phyloP scores from a whole-genome alignment of 768 basidiomycete species.

The Tylopilus intermedius region DNA sequence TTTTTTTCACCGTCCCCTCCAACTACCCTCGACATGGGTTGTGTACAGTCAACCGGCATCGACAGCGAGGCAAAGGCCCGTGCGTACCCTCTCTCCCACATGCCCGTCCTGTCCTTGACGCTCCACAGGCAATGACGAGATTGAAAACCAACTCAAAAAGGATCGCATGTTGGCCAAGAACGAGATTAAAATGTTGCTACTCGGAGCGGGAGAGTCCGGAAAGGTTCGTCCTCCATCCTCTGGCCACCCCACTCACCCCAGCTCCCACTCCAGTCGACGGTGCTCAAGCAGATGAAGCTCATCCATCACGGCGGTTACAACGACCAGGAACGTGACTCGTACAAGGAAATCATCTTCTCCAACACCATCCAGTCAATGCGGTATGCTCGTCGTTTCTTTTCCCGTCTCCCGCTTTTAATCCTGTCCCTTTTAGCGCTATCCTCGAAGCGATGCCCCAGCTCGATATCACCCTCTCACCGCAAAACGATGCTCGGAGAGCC shows the following conservation, averaged over 20 bases:
- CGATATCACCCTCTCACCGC: conserved; percentile 51
- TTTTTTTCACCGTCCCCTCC: conserved; percentile 1
- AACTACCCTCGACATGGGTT: conserved; percentile 51
- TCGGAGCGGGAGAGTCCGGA: conserved; percentile 96
- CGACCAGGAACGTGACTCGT: conserved; percentile 82
- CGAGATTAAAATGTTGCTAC: conserved; percentile 92
- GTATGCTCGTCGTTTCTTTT: conserved; percentile 35
- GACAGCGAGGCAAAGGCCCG: conserved; percentile 83
- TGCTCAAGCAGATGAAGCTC: conserved; percentile 96
- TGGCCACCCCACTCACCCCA: neutral
- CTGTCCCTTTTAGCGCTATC: conserved; percentile 51
- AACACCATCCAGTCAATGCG: conserved; percentile 96
- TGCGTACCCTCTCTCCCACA: conserved; percentile 37
- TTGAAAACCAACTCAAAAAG: conserved; percentile 86
- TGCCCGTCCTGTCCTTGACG: neutral
- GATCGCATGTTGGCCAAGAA: conserved; percentile 88
- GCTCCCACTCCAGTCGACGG: conserved; percentile 56
- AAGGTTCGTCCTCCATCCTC: conserved; percentile 51
- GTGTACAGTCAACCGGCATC: conserved; percentile 62
- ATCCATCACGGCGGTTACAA: conserved; percentile 91
- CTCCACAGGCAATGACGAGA: conserved; percentile 81
- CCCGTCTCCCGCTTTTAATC: neutral
- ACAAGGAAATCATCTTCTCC: conserved; percentile 92
- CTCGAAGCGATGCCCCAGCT: conserved; percentile 88
- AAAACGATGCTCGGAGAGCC: conserved; percentile 49